phyloP scores from a whole-genome alignment of 331 rosid species.

The Acacia concinna region DNA sequence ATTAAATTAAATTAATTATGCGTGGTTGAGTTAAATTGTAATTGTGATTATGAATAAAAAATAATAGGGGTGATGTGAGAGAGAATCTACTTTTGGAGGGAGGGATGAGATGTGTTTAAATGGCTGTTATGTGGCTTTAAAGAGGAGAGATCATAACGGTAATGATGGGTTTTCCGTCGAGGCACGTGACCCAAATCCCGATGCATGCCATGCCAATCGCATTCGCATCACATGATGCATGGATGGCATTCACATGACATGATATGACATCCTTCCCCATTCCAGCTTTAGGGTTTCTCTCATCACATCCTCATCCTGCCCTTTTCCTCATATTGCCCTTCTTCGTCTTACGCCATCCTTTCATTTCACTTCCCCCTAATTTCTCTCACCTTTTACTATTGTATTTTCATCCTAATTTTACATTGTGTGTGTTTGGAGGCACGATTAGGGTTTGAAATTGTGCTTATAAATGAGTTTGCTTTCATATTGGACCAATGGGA shows the following conservation, averaged over 20 bases:
- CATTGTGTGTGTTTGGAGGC: too few relatives aligned
- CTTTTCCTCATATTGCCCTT: neutral
- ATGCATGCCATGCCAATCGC: neutral
- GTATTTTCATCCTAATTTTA: too few relatives aligned
- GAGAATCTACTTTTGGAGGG: neutral
- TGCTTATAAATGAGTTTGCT: too few relatives aligned
- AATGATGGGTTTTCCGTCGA: slow-evolving; percentile 23
- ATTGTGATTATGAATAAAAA: neutral
- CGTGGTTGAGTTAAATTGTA: neutral
- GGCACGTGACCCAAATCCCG: slow-evolving; percentile 23
- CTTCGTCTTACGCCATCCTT: neutral
- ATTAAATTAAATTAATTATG: neutral
- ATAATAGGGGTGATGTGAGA: neutral
- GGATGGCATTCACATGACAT: neutral
- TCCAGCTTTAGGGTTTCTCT: slow-evolving; percentile 28
- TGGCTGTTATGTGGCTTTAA: slow-evolving; percentile 9
- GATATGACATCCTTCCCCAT: neutral
- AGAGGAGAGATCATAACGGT: slow-evolving; percentile 2
- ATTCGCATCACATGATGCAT: neutral
- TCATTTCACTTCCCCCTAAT: neutral
- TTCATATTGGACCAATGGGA: too few relatives aligned
- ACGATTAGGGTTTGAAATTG: too few relatives aligned
- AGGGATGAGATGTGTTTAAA: neutral
- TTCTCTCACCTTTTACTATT: neutral
- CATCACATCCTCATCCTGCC: too few relatives aligned